A percentile compares a stretch with the other conserved stretches of the same genome.
Evolutionary conservation across 345 rosid species (phyloP).

Genomic region (Eucalyptus sp.): DNA sequence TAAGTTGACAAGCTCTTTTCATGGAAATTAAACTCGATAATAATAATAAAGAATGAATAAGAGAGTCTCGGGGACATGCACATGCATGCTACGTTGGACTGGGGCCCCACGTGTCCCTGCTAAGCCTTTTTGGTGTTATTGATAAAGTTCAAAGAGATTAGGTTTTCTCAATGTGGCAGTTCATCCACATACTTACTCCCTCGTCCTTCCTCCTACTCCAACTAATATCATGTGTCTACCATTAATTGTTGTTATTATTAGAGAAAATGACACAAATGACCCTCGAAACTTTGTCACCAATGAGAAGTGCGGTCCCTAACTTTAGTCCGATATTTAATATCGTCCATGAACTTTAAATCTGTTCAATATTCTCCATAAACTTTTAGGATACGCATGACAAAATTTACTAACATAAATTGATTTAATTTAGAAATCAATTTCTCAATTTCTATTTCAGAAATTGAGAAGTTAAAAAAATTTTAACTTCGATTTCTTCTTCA

Average conservation of each 20-base stretch:
- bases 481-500: too few species aligned
- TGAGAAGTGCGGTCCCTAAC: fast-evolving
- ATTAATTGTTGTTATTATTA: not conserved
- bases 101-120: not conserved
- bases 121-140: not conserved
- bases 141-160: not conserved
- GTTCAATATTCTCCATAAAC: fast-evolving
- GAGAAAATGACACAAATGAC: not conserved
- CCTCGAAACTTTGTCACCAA: too few species aligned
- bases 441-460: too few species aligned
- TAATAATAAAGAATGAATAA: not conserved
- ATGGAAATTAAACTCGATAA: not conserved
- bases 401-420: too few species aligned
- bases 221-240: not conserved
- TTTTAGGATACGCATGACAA: too few species aligned
- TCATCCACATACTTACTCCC: not conserved
- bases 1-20: not conserved
- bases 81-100: not conserved
- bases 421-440: too few species aligned
- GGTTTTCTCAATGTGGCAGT: not conserved
- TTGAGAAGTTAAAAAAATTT: too few species aligned
- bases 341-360: too few species aligned
- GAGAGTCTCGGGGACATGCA: not conserved
- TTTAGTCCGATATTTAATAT: too few species aligned
- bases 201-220: not conserved